These are phyloP conservation scores for Lumnitzera littorea DNA, from an alignment of 345 rosid species.

Conservation along the genomic window DNA sequence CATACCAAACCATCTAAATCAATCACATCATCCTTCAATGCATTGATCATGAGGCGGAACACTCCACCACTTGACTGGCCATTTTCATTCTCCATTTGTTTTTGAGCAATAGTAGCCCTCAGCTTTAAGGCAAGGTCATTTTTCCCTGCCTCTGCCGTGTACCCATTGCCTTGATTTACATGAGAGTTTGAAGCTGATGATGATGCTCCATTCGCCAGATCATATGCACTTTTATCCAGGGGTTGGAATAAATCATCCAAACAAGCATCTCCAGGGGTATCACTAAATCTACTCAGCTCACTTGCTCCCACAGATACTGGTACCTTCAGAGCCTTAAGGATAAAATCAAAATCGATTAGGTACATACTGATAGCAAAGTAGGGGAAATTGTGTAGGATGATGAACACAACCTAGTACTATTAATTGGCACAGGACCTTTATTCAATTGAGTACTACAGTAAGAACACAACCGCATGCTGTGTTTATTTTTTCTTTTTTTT, in stretches of 20 bases:
- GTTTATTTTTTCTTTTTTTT: too few species aligned
- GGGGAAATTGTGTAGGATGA: too few species aligned
- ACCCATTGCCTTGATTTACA: constrained; percentile 50
- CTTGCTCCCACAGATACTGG: constrained; percentile 43
- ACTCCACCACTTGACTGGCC: constrained; percentile 83
- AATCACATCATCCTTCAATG: constrained; percentile 70
- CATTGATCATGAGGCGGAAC: constrained; percentile 80
- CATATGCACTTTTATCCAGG: constrained; percentile 48
- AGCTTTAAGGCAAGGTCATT: constrained; percentile 82
- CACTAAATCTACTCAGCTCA: constrained; percentile 86
- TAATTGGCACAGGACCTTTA: too few species aligned
- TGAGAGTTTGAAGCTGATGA: constrained; percentile 60
- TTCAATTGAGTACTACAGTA: too few species aligned
- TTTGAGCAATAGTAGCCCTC: constrained; percentile 91
- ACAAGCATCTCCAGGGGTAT: constrained; percentile 93
- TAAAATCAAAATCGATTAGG: constrained; percentile 7
- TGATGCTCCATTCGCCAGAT: constrained; percentile 63
- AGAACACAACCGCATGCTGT: too few species aligned
- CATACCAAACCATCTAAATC: constrained; percentile 96
- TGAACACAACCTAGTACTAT: too few species aligned
- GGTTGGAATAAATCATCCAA: constrained; percentile 96
- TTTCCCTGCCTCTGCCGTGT: constrained; percentile 57
- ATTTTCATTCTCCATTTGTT: constrained; percentile 79
- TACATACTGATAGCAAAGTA: too few species aligned
- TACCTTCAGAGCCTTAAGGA: constrained; percentile 53